A percentile compares a stretch with the other conserved stretches of the same genome.
Conservation (phyloP, 306 rosid genomes). For the Lathyrus sativus region DNA sequence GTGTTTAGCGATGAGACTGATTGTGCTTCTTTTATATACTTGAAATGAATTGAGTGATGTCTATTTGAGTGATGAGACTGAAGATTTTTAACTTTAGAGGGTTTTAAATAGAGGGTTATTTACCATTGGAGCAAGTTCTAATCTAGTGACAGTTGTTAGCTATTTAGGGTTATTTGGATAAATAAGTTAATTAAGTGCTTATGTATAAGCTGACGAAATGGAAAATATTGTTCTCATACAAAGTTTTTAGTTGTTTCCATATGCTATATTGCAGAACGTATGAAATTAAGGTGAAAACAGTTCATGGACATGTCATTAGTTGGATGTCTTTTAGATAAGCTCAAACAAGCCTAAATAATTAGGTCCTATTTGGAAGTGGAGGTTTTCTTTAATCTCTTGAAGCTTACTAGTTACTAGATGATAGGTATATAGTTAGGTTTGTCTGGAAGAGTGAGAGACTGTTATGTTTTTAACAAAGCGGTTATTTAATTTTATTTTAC, state of each 20-base stretch:
- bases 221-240: not conserved
- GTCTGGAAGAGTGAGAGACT: too few species aligned
- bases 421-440: too few species aligned
- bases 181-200: not conserved
- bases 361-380: too few species aligned
- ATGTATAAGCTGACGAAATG: not conserved
- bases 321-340: not conserved
- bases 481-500: not conserved
- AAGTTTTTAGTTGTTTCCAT: not conserved
- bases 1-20: too few species aligned
- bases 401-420: too few species aligned
- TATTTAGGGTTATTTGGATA: not conserved
- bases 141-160: not conserved
- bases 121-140: not conserved
- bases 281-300: not conserved
- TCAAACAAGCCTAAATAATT: not conserved
- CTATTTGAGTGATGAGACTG: too few species aligned
- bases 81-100: not conserved
- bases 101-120: not conserved
- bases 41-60: too few species aligned
- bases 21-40: too few species aligned
- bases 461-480: not conserved
- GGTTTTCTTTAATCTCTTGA: too few species aligned
- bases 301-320: not conserved
- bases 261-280: not conserved